These are phyloP conservation scores for Colletotrichum tabaci DNA, from an alignment of 2,329 filamentous ascomycete species.

Conservation along the genomic window DNA sequence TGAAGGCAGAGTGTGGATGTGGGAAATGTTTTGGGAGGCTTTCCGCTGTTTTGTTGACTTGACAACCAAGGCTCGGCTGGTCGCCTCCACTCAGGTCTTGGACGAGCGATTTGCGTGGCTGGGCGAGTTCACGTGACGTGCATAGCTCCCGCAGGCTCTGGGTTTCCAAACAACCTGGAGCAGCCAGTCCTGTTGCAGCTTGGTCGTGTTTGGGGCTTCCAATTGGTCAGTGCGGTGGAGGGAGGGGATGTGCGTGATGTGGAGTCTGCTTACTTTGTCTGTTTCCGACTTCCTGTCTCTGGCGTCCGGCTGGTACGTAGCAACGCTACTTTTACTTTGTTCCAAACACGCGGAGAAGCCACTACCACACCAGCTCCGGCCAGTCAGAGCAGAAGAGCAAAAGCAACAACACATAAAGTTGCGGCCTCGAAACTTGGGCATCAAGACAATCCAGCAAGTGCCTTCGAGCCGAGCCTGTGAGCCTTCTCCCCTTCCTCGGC, in stretches of 20 bases:
- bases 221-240: conserved; percentile 11
- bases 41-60: conserved; percentile 38
- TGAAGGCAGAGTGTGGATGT: conserved; percentile 33
- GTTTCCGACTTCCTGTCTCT: conserved; percentile 39
- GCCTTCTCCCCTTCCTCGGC: conserved; percentile 8
- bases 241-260: conserved; percentile 18
- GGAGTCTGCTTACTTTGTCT: conserved; percentile 42
- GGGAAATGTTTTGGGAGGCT: conserved; percentile 38
- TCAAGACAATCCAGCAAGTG: conserved; percentile 5
- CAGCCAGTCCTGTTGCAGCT: conserved; percentile 30
- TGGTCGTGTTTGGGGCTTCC: conserved; percentile 27
- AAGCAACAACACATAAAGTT: not conserved
- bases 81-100: conserved; percentile 34
- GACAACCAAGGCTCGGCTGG: conserved; percentile 34
- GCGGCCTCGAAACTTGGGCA: conserved; percentile 24
- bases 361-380: not conserved
- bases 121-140: conserved; percentile 25
- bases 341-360: conserved; percentile 33
- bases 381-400: conserved; percentile 12
- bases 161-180: conserved; percentile 19
- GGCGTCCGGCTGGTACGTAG: conserved; percentile 36
- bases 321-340: conserved; percentile 17
- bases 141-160: not conserved
- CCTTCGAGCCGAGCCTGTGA: not conserved
- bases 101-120: conserved; percentile 26